Percentiles rank a stretch among this genome's conserved stretches.
Evolutionary conservation across 345 rosid species (phyloP).

Genomic region (Populus davidiana): DNA sequence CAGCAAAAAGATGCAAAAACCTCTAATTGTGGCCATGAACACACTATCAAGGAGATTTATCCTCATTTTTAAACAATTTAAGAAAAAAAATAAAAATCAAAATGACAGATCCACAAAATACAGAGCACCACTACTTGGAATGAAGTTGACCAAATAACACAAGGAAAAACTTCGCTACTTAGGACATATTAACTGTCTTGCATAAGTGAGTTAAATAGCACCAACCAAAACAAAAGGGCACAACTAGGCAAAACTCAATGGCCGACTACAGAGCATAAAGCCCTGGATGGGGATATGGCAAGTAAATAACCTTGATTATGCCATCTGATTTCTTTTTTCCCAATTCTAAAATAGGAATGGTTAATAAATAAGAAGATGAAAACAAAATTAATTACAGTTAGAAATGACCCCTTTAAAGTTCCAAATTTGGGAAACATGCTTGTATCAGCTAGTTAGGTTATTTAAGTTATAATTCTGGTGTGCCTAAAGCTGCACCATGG

Average conservation of each 20-base stretch:
- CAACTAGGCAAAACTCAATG: neutral
- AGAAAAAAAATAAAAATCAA: neutral
- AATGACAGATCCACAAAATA: neutral
- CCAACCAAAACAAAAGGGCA: neutral
- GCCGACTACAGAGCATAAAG: neutral
- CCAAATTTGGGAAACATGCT: neutral
- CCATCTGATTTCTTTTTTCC: neutral
- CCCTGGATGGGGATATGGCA: neutral
- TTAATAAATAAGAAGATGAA: neutral
- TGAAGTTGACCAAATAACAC: neutral
- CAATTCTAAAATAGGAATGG: neutral
- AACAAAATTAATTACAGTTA: neutral
- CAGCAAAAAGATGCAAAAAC: neutral
- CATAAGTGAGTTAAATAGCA: neutral
- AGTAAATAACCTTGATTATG: neutral
- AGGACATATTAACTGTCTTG: neutral
- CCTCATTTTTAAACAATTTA: neutral
- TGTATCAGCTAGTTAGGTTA: no score
- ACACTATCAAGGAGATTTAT: neutral
- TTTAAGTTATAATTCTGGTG: no score
- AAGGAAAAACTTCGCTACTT: neutral
- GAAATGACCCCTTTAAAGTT: neutral
- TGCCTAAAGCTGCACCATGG: no score
- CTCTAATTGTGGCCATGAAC: neutral
- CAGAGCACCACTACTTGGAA: neutral